Conservation (phyloP, 2,329 filamentous ascomycete species). For the Cucurbitaria berberidis region DNA sequence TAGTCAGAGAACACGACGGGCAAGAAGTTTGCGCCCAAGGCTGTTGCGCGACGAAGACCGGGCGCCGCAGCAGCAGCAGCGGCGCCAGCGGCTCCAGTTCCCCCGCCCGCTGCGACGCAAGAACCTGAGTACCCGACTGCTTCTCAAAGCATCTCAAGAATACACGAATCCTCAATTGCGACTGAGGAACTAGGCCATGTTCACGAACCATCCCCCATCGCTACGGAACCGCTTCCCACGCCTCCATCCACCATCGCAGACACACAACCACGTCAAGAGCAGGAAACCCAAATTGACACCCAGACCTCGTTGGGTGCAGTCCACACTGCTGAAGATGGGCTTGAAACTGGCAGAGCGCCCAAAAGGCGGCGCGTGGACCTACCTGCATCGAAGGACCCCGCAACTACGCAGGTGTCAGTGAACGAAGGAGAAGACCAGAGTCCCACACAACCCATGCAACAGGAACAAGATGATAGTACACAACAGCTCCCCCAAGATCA, state of each 20-base stretch:
- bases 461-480: neutral
- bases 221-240: neutral
- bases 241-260: slow-evolving; percentile 2
- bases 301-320: neutral
- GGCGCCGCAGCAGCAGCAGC: slow-evolving; percentile 35
- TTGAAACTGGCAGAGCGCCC: slow-evolving; percentile 19
- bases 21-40: slow-evolving; percentile 58
- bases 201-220: neutral
- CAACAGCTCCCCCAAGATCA: neutral
- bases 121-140: slow-evolving; percentile 14
- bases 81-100: slow-evolving; percentile 9
- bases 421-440: neutral
- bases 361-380: slow-evolving; percentile 30
- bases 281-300: neutral
- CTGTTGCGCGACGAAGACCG: slow-evolving; percentile 52
- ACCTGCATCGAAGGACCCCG: slow-evolving; percentile 4
- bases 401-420: neutral
- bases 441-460: neutral
- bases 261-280: neutral
- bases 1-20: slow-evolving; percentile 49
- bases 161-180: neutral
- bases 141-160: slow-evolving; percentile 2
- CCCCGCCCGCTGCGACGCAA: slow-evolving; percentile 36
- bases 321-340: slow-evolving; percentile 13
- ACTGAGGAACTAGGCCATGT: neutral